Base-by-base conservation (phyloP, 345 rosid genomes). In the Gossypium longicalyx region DNA sequence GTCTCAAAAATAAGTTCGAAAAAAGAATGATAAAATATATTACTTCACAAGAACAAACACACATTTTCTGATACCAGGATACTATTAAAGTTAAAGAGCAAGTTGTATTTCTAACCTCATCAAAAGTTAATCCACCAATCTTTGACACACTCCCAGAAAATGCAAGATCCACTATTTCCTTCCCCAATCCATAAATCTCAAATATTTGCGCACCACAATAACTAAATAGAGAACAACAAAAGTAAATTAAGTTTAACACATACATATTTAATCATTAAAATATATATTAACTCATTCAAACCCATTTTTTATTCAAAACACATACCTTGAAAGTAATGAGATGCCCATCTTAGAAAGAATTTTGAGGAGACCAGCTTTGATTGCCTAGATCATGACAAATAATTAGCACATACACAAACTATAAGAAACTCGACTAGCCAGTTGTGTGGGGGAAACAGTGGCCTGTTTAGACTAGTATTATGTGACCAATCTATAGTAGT, bases 121-220 rank as follows among this genome's bases (percentile, higher is more conserved):
- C 94, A 76, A 91, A 82, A 74, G 97, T 93, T 81, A 89, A 83
- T 79, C 99, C 99, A 71, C 97, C 94, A 71, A 95, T 87, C 43
- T 81, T 87, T 58, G 96, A 95, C 53, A 86, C 89, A 83, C 98
- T 95, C 58, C 98, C 99, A 58, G 87, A 82, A 80, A 95, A 95
- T 71, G 97, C 89, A 76, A 91, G 77, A 84, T 93, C 91, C 72
- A 95, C 93, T 68, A 93, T 84, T 20, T 93, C 99, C 78, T 86
- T 57, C 49, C 98, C 97, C 68, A 95, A 83, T 77, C 99, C 99
- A 83, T 95, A 95, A 77, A 95, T 80, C 89, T 95, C 99, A 85
- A 95, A 93, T 77, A 95, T 93, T 85, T 95, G 99, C 73, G 99
- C 99, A 81, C 99, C 99, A 71, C 99, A 93, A 68, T 95, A 95